A percentile compares a stretch with the other conserved stretches of the same genome.
Evolutionary conservation across 805 yeast genomes (phyloP).

Genomic region (Jamesozyma spencerorum): DNA sequence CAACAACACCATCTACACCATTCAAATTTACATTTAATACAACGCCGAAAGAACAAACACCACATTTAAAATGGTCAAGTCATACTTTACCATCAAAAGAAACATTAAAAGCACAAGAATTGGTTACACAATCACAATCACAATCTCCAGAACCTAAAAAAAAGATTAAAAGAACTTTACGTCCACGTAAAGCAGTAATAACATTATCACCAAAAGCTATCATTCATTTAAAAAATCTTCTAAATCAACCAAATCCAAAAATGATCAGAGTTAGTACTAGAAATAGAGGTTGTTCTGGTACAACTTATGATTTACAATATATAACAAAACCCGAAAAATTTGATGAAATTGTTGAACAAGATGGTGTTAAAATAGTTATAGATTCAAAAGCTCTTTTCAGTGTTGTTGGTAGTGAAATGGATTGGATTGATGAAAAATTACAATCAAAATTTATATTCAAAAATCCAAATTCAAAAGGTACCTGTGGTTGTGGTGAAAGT

Average conservation of each 20-base stretch:
- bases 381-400: slow-evolving; percentile 95
- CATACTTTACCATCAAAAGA: background rate
- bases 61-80: background rate
- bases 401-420: slow-evolving; percentile 96
- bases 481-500: slow-evolving; percentile 98
- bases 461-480: slow-evolving; percentile 95
- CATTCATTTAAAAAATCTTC: slow-evolving; percentile 53
- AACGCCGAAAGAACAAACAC: background rate
- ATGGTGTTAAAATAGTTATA: slow-evolving; percentile 83
- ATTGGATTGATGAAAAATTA: slow-evolving; percentile 91
- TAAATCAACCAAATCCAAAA: slow-evolving; percentile 79
- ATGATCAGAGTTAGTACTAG: slow-evolving; percentile 87
- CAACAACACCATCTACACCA: background rate
- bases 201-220: slow-evolving; percentile 71
- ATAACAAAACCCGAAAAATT: slow-evolving; percentile 88
- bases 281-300: slow-evolving; percentile 94
- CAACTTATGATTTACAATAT: slow-evolving; percentile 84
- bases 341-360: slow-evolving; percentile 88
- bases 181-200: slow-evolving; percentile 85
- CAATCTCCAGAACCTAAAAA: slow-evolving; percentile 7
- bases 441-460: slow-evolving; percentile 82
- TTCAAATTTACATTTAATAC: background rate
- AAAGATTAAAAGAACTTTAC: slow-evolving; percentile 54
- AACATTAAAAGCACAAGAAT: background rate
- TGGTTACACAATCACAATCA: background rate